Base-by-base conservation (phyloP, 768 basidiomycete genomes). In the Serpula lacrymans region DNA sequence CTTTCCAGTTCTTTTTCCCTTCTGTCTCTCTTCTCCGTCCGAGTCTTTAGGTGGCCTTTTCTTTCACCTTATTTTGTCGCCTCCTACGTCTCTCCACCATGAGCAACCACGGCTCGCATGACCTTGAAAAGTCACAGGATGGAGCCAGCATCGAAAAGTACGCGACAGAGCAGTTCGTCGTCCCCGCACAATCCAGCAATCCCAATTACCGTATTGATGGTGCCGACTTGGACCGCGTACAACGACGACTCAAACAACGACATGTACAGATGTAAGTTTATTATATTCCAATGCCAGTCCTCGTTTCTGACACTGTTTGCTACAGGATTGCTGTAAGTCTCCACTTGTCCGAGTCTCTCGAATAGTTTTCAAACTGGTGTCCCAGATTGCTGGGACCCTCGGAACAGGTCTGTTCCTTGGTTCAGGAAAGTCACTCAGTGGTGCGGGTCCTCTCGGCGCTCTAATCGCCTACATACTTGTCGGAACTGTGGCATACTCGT, bases 401-500 rank as follows among this genome's bases (percentile, higher is more conserved):
- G 84, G 84, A 34, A 85, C 83, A 7, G 84, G 82, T 51, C 65
- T 86, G 26, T 84, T 85, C 68, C 69, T 86, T 32, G 84, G 83
- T 37, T 84, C 82, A 6, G 83, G 84, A 13, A 62, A 67, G 29
- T 76, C 84, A 2, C 63, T 88, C 23, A 55, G 62, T 8, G 69
- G 61, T 7, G 82, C 82, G 14, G 84, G 85, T 5, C 84, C 84
- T 14, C 50, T 80, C 12, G 82, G 84, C 21, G 81, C 82, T 5
- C 64, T 85, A 20, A 63, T 85, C 31, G 80, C 80, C 3, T 85
- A 85, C 52, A 59, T 58, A 1, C 55, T 83, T 41, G 80, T 86
- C 33, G 83, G 80, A 33, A 77, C 80, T 2, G 77, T 82, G 25
- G 78, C 80, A 11, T 85, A 82, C 57, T 67, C 80, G 69, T 80